A percentile compares a stretch with the other conserved stretches of the same genome.
phyloP scores from a whole-genome alignment of 108 stramenopile species.

The Cyclotella choctawhatcheeana region DNA sequence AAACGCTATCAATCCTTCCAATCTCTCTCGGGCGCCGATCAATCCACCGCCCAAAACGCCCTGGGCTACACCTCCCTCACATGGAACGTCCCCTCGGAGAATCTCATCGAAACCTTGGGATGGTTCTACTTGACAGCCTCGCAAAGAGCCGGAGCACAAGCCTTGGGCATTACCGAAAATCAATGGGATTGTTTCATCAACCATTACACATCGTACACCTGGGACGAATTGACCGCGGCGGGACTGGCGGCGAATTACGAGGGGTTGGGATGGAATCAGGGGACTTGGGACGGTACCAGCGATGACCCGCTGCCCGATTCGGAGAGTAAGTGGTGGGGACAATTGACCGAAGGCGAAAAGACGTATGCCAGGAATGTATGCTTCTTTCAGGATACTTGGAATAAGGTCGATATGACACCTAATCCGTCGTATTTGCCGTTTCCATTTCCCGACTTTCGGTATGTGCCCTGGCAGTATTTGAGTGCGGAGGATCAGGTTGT shows the following conservation, averaged over 20 bases:
- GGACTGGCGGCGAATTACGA: constrained; percentile 20
- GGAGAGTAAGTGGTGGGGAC: constrained; percentile 50
- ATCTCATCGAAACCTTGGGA: constrained; percentile 26
- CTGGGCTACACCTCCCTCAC: constrained; percentile 34
- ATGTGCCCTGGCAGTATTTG: constrained; percentile 46
- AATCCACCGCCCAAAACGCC: constrained; percentile 30
- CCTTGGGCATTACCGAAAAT: constrained; percentile 42
- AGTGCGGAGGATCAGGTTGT: constrained; percentile 1
- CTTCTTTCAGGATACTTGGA: constrained; percentile 59
- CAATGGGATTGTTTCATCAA: constrained; percentile 59
- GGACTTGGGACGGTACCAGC: constrained; percentile 31
- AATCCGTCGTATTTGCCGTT: constrained; percentile 42
- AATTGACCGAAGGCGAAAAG: constrained; percentile 37
- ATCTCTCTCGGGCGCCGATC: constrained; percentile 22
- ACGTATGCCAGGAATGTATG: constrained; percentile 44
- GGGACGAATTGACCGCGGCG: constrained; percentile 33
- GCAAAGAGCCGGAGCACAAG: constrained; percentile 28
- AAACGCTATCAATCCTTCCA: constrained; percentile 38
- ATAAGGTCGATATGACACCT: constrained; percentile 48
- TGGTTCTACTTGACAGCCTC: constrained; percentile 31
- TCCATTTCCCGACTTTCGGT: constrained; percentile 45
- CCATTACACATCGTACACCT: constrained; percentile 46
- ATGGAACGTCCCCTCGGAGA: constrained; percentile 41
- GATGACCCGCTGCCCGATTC: constrained; percentile 34
- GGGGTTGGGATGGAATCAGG: constrained; percentile 45